Base-by-base conservation (phyloP, 2,329 filamentous ascomycete species). In the Talaromyces sp. region DNA sequence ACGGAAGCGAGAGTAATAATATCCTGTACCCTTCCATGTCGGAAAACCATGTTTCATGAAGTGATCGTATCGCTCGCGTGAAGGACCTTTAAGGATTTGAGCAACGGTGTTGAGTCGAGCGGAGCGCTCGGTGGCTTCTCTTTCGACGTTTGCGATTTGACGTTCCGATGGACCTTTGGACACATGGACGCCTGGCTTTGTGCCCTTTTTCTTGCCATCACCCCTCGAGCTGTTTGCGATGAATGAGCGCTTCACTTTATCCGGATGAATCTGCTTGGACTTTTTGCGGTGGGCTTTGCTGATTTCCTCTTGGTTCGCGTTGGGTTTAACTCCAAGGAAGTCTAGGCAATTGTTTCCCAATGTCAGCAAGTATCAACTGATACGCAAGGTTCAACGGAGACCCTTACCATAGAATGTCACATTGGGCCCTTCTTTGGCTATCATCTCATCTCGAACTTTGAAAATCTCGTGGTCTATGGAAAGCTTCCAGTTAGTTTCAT, bases 1-100 rank as follows among this genome's bases (percentile, higher is more conserved):
- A 19, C 94, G 85, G 81, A 93, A 97, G 59, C 94, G 87, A 67
- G 86, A 86, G 79, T 99, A 99, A 82, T 97, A 99, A 82, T 99
- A 99, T 62, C 94, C 93, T 45, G 93, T 97, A 59, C 94, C 94
- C 78, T 93, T 92, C 94, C 94, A 99, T 57, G 84, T 85, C 33
- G 94, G 94, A 78, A 99, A 99, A 61, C 94, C 94, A 75, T 97
- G 91, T 72, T 80, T 78, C 61, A 97, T 77, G 78, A 97, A 99
- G 74, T 97, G 88, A 73, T 99, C 93, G 75, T 99, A 99, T 63
- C 94, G 88, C 65, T 90, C 89, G 63, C 94, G 84, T 56, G 84
- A 83, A 2, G 88, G 79, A 1, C 93, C 91, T 66, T 89, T 86
- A 54, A 99, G 86, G 69, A 99, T 89, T 69, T 91, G 89, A 65